Evolutionary conservation across 495 filamentous ascomycete species (phyloP), one percentile per base, ranked within the genome.

Genomic region (Cryomyces antarcticus): DNA sequence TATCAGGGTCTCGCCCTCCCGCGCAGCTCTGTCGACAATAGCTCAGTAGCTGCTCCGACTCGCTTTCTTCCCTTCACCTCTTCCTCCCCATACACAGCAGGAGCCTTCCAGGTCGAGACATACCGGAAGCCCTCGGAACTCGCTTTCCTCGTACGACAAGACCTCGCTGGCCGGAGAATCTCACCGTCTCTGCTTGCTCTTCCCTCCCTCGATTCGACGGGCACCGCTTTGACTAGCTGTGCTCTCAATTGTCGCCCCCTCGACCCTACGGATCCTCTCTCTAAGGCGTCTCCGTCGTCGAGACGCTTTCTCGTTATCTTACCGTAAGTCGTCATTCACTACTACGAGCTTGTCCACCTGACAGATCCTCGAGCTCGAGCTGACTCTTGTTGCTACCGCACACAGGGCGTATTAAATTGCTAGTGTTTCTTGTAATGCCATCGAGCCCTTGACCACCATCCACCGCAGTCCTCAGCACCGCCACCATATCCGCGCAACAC

Each of bases 221-320:
- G 52, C 56, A 46, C 52, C 46, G 52, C 55, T 59, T 61, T 61
- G 36, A 53, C 44, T 59, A 61, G 58, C 55, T 61, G 56, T 56
- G 54, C 38, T 34, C 37, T 34, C 10, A 41, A 31, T 42, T 43
- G 37, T 42, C 33, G 36, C 13, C 7, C 5, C 49, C 46, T 46
- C 36, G 42, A 27, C 39, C 51, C 51, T 54, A 51, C 41, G 41
- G 27, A 30, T 37, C 42, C 13, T 29, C 30, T 39, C 28, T 30
- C 17, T 2, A 2, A 24, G 13, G 40, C 37, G 46, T 49, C 44
- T 31, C 39, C 31, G 42, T 42, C 43, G 28, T 35, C 24, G 31
- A 44, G 44, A 38, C 48, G 37, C 41, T 37, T 36, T 13, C 38
- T 29, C 37, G 38, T 27, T 50, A 50, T 52, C 45, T 40, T 42